Conservation (phyloP, 1,284 basidiomycete species). For the Hortiboletus rubellus region DNA sequence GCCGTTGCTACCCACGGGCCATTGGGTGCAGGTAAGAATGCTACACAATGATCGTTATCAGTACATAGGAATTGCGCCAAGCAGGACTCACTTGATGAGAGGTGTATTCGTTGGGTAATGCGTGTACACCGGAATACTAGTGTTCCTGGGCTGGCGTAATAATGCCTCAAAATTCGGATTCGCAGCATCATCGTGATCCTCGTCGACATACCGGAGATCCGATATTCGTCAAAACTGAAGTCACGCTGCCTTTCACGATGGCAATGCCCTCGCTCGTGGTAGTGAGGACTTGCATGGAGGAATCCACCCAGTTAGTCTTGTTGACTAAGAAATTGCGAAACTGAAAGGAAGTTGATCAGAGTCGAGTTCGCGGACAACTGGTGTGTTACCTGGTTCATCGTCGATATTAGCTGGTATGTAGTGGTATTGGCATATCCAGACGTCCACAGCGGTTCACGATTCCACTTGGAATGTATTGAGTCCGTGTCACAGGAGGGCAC, state of each 20-base stretch:
- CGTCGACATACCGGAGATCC: conserved; percentile 59
- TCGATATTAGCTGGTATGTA: conserved; percentile 60
- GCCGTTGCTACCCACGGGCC: conserved; percentile 62
- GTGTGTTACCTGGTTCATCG: conserved; percentile 56
- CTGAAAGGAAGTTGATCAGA: conserved; percentile 29
- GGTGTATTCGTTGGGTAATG: conserved; percentile 47
- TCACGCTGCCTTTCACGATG: conserved; percentile 69
- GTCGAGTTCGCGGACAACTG: background rate
- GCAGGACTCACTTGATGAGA: conserved; percentile 52
- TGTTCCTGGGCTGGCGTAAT: conserved; percentile 50
- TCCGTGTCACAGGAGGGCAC: background rate
- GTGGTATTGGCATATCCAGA: conserved; percentile 63
- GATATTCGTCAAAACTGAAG: conserved; percentile 75
- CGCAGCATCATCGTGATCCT: background rate
- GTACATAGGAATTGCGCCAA: background rate
- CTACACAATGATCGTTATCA: conserved; percentile 34
- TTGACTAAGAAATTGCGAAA: conserved; percentile 73
- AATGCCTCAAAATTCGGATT: background rate
- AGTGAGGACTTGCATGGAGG: conserved; percentile 57
- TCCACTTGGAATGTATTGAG: conserved; percentile 44
- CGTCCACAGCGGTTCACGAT: conserved; percentile 78
- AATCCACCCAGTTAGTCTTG: conserved; percentile 59
- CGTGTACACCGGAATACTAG: conserved; percentile 55
- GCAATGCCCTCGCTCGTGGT: conserved; percentile 61
- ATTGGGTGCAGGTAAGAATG: conserved; percentile 61